These are phyloP conservation scores for Phlebiopsis flavidoalba DNA, from an alignment of 768 basidiomycete species.

Conservation along the genomic window DNA sequence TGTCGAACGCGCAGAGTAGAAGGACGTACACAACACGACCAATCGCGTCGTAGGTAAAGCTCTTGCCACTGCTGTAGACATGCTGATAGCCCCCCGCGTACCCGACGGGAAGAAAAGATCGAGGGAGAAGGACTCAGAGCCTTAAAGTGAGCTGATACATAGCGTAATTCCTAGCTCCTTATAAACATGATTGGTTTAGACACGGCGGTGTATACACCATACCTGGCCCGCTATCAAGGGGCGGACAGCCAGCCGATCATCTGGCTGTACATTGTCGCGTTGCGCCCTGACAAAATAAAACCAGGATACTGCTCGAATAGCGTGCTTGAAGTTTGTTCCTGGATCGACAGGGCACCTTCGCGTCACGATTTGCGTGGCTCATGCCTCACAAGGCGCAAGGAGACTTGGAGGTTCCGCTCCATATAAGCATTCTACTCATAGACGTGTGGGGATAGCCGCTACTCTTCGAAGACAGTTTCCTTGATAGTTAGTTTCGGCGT, in stretches of 20 bases:
- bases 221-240: background rate
- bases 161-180: no score
- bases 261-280: background rate
- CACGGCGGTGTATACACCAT: no score
- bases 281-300: background rate
- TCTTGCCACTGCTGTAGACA: constrained; percentile 1
- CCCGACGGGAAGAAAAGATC: background rate
- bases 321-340: background rate
- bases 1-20: background rate
- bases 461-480: no score
- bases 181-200: no score
- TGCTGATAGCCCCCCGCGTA: background rate
- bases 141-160: no score
- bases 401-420: no score
- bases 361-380: no score
- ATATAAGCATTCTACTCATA: no score
- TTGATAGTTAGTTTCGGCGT: no score
- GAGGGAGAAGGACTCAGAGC: background rate
- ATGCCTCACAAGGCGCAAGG: no score
- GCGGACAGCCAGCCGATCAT: background rate
- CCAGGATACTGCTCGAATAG: no score
- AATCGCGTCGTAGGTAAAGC: constrained; percentile 13
- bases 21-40: constrained; percentile 9
- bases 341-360: background rate
- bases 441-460: no score